A percentile compares a stretch with the other conserved stretches of the same genome.
Conservation (phyloP, 2,329 filamentous ascomycete species). For the Penicillium digitatum region DNA sequence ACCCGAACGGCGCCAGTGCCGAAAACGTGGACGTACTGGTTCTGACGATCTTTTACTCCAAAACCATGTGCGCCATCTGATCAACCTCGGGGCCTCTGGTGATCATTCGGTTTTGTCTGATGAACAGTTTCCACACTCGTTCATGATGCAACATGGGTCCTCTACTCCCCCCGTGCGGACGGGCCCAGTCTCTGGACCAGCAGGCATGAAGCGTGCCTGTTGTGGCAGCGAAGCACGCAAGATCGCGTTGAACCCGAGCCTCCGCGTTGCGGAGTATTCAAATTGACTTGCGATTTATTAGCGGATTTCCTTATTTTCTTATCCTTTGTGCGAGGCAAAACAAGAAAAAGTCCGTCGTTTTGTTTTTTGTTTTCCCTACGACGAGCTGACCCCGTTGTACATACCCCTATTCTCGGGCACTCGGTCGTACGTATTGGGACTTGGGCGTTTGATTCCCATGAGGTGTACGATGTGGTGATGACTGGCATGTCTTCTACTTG, state of each 20-base stretch:
- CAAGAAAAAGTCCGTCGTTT: slow-evolving; percentile 31
- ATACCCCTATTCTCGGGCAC: slow-evolving; percentile 20
- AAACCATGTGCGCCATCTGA: slow-evolving; percentile 38
- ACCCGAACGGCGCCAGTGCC: slow-evolving; percentile 27
- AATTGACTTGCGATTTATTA: slow-evolving; percentile 17
- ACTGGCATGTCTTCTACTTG: slow-evolving; percentile 18
- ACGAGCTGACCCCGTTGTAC: slow-evolving; percentile 24
- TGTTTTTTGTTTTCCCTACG: slow-evolving; percentile 23
- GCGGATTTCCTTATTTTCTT: slow-evolving; percentile 10
- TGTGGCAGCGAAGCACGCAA: slow-evolving; percentile 39
- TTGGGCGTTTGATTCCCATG: slow-evolving; percentile 13
- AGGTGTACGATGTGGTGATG: slow-evolving; percentile 29
- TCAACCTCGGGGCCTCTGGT: slow-evolving; percentile 27
- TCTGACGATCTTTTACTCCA: slow-evolving; percentile 40
- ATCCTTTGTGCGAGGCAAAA: slow-evolving; percentile 26
- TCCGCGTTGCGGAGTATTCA: slow-evolving; percentile 31
- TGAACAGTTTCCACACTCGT: slow-evolving; percentile 30
- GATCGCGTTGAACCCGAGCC: slow-evolving; percentile 33
- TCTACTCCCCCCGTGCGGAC: slow-evolving; percentile 15
- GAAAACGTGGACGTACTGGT: slow-evolving; percentile 41
- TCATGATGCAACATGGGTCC: slow-evolving; percentile 26
- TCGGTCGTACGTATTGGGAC: slow-evolving; percentile 21
- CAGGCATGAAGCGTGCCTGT: slow-evolving; percentile 41
- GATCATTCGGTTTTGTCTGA: slow-evolving; percentile 32
- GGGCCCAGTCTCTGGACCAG: slow-evolving; percentile 33